phyloP scores from a whole-genome alignment of 805 yeast genomes.

The Jamesozyma rosinii region DNA sequence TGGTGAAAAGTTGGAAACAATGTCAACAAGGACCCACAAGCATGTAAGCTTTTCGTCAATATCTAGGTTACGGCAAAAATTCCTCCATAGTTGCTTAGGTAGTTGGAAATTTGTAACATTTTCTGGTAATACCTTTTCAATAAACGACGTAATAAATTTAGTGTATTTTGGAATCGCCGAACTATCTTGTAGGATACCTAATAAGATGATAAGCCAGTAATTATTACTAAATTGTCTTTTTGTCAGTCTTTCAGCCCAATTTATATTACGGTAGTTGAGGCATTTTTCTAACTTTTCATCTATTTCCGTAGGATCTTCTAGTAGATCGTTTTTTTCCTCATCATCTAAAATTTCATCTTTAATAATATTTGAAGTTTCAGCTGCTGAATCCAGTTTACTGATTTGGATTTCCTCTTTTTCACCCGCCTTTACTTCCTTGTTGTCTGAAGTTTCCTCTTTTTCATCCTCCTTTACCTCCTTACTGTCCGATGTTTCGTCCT shows the following conservation, averaged over 20 bases:
- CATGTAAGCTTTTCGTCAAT: slow-evolving; percentile 46
- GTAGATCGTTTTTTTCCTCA: slow-evolving; percentile 7
- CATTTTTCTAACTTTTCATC: slow-evolving; percentile 29
- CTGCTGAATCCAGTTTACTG: slow-evolving; percentile 4
- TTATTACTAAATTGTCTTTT: slow-evolving; percentile 74
- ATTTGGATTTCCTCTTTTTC: background rate
- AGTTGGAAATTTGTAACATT: slow-evolving; percentile 22
- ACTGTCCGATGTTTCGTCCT: background rate
- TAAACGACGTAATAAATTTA: slow-evolving; percentile 39
- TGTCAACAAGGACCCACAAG: slow-evolving; percentile 53
- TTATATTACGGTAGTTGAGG: slow-evolving; percentile 46
- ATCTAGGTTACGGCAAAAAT: slow-evolving; percentile 47
- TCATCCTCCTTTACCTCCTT: background rate
- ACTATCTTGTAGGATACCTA: slow-evolving; percentile 52
- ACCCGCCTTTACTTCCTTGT: background rate
- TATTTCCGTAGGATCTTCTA: slow-evolving; percentile 1
- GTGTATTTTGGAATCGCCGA: slow-evolving; percentile 23
- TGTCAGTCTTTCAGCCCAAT: slow-evolving; percentile 74
- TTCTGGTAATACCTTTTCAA: slow-evolving; percentile 43
- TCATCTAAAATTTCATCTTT: slow-evolving; percentile 5
- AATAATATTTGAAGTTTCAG: slow-evolving; percentile 4
- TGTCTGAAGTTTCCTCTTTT: background rate
- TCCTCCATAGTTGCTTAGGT: slow-evolving; percentile 35
- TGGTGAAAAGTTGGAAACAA: slow-evolving; percentile 35
- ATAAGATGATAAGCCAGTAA: slow-evolving; percentile 68